These are phyloP conservation scores for Parastagonospora avenae DNA, from an alignment of 2,329 filamentous ascomycete species.

Conservation along the genomic window DNA sequence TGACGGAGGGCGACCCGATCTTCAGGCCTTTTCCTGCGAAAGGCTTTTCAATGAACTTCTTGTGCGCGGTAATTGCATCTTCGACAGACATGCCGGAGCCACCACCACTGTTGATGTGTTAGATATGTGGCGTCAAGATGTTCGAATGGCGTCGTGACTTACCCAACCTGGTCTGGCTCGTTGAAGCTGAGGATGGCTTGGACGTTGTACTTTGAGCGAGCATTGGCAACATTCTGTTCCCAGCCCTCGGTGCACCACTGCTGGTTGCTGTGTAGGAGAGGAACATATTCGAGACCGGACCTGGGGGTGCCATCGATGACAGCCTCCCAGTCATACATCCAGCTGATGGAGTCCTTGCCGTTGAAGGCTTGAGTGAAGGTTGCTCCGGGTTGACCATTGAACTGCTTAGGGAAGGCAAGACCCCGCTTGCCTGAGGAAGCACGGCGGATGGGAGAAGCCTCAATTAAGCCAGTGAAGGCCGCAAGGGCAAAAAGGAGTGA, in stretches of 20 bases:
- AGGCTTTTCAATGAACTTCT: slow-evolving; percentile 30
- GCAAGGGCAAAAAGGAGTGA: slow-evolving; percentile 35
- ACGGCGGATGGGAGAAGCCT: slow-evolving; percentile 33
- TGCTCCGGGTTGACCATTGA: slow-evolving; percentile 28
- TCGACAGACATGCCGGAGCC: slow-evolving; percentile 34
- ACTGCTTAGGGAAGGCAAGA: slow-evolving; percentile 35
- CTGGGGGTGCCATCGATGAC: slow-evolving; percentile 50
- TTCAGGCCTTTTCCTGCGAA: slow-evolving; percentile 29
- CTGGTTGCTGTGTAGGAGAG: slow-evolving; percentile 52
- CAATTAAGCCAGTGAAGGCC: slow-evolving; percentile 32
- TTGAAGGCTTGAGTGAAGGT: slow-evolving; percentile 28
- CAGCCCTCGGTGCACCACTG: slow-evolving; percentile 35
- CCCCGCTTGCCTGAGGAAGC: slow-evolving; percentile 34
- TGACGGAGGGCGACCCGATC: slow-evolving; percentile 45
- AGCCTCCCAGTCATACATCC: slow-evolving; percentile 72
- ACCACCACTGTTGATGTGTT: slow-evolving; percentile 21
- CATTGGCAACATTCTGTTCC: slow-evolving; percentile 32
- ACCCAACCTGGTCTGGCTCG: slow-evolving; percentile 45
- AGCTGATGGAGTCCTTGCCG: slow-evolving; percentile 50
- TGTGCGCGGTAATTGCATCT: slow-evolving; percentile 28
- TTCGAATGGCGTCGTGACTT: slow-evolving; percentile 17
- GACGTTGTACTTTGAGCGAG: slow-evolving; percentile 36
- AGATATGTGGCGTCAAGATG: slow-evolving; percentile 1
- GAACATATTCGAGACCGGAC: slow-evolving; percentile 62
- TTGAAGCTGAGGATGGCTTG: slow-evolving; percentile 44